Evolutionary conservation across 768 basidiomycete species (phyloP), one percentile per base, ranked within the genome.

Genomic region (Lactarius hatsudake): DNA sequence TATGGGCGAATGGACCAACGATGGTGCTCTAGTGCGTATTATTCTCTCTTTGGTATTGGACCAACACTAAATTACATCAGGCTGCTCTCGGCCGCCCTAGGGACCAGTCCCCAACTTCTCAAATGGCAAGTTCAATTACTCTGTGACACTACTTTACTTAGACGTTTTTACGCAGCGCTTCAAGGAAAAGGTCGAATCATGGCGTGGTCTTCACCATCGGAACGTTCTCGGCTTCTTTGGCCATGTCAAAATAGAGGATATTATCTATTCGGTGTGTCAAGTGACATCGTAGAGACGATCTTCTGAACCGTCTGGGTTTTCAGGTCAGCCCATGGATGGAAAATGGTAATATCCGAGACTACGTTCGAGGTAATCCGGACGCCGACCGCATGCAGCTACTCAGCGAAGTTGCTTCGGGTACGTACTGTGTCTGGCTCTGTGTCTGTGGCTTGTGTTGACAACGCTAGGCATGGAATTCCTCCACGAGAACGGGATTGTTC

Each of bases 261-360:
- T 13, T 62, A 26, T 62, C 66, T 54, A 69, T 54, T 64, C 69
- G 2, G 69, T 70, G 45, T 45, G 67, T 68, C 20, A 7, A 10
- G 13, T 28, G n/a, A 9, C 20, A 36, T 28, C 2, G 5, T 13
- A 26, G 32, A 10, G 9, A 34, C 8, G 2, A 42, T 59, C 5
- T 17, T n/a, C 30, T 63, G 23, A 63, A 23, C 30, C 15, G 2
- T 20, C 43, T 63, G 9, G 20, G 58, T 17, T 62, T 60, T 32
- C 61, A 82, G 80, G 81, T 83, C 62, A 80, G 78, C 48, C 81
- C 82, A 5, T 81, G 79, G 79, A 81, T 82, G 78, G 75, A 78
- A 28, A 77, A 82, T 63, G 79, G 80, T 13, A 79, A 80, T 23
- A 76, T 77, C 2, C 69, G 79, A 20, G 66, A 69, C 0, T 83